Base-by-base conservation (phyloP, 1,284 basidiomycete species). In the Apiotrichum brassicae region DNA sequence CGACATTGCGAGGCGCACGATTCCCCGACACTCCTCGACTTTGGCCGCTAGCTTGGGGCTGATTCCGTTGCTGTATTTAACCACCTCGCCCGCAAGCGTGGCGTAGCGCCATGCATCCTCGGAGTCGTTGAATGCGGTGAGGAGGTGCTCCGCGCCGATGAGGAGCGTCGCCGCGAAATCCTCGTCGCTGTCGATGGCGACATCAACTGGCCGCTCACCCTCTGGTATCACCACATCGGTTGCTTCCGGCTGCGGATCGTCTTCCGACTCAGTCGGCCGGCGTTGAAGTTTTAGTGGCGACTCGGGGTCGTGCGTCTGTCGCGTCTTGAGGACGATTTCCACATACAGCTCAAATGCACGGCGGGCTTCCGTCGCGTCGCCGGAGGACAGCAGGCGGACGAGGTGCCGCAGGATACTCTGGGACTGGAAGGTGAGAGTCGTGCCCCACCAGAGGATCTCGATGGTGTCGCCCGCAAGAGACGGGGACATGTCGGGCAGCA, bases 361-460 rank as follows among this genome's bases (percentile, higher is more conserved):
- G 57, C 80, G 82, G 2, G 90, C 87, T 22, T 91, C 80, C 9
- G 76, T 64, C 8, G 75, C 69, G 53, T 87, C 83, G 4, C 83
- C 83, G 0, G 80, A 77, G 44, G 82, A 79, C 8, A 87, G 75
- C 0, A 92, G 71, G 1, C 83, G 82, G 14, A 82, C 81, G 76
- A 94, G 83, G 68, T 93, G 87, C 0, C 90, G 83, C 49, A 88
- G 79, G 14, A 94, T 76, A 8, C 82, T 80, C 58, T 85, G 84
- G 1, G 87, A 92, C 64, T 94, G 91, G 76, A 95, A 94, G 0
- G 91, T 95, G 20, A 90, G 78, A 18, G 84, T 82, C 9, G 87
- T 91, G 2, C 88, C 84, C 87, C 89, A 91, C 85, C 89, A 92
- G 1, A 95, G 77, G 14, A 88, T 78, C 82, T 90, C 59, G 16